Base-by-base conservation (phyloP, 306 rosid genomes). In the Cucurbita maxima region DNA sequence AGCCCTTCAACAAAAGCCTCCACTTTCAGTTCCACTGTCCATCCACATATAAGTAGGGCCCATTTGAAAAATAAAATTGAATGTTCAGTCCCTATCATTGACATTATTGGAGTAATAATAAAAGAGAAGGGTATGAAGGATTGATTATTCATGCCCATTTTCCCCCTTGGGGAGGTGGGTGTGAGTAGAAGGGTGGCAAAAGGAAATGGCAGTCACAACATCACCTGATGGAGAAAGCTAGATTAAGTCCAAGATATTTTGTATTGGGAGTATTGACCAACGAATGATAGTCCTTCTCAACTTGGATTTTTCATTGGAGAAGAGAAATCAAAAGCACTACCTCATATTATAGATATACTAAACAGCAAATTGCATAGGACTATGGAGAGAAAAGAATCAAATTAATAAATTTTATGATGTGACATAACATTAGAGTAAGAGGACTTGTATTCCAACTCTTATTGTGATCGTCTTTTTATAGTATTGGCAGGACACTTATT, bases 191-290 rank as follows among this genome's bases (percentile, higher is more conserved):
- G 71, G 71, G 18, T 66, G 73, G 57, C 56, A 68, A 47, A 68
- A 68, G 47, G 11, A 47, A 68, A 68, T 12, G 40, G 52, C 71
- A 25, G 41, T 68, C 57, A 47, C 12, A 68, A 47, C 73, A 68
- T 68, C 73, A 68, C 57, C 57, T 68, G 73, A 68, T 68, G 57
- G 3, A 15, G 73, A 68, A 47, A 68, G 57, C 40, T 22, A 68
- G 54, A 66, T 40, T 34, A 66, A 20, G 36, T 66, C 72, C 54
- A 66, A 66, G 41, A 66, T 10, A 3, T 68, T 7, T 47, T 68
- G 22, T 68, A 47, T 68, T 68, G 8, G 50, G 12, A 47, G 73
- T 3, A 45, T 47, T 47, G 73, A 68, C 73, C 14, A 6, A 22
- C 47, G 73, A n/a, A 22, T 44, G 8, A 30, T 16, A 16, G 57